Evolutionary conservation across 2,329 filamentous ascomycete species (phyloP).

Genomic region (Neofusicoccum umdonicola): DNA sequence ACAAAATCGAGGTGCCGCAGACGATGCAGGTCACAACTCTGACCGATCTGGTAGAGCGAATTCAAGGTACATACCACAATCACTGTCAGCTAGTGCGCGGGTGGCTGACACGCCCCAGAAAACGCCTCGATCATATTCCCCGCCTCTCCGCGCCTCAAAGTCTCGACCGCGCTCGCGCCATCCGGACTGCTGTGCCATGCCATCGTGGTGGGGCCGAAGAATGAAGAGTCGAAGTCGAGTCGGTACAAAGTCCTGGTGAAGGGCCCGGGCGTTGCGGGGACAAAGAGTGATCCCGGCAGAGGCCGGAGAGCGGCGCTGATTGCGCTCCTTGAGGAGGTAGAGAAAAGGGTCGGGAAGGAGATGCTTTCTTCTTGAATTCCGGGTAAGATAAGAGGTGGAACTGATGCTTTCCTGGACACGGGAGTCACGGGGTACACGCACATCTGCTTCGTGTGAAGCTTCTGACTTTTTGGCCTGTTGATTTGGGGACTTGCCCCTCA

Average conservation of each 20-base stretch:
- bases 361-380: background rate
- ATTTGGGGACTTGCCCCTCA: background rate
- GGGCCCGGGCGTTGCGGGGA: constrained; percentile 1
- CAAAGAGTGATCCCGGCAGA: background rate
- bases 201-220: constrained; percentile 15
- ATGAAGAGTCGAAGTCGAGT: constrained; percentile 7
- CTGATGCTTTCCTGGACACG: too few relatives aligned
- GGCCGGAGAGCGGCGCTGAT: constrained; percentile 11
- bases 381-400: background rate
- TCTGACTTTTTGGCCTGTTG: background rate
- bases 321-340: constrained; percentile 15
- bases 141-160: background rate
- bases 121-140: constrained; percentile 15
- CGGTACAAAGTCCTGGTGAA: constrained; percentile 16
- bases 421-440: background rate
- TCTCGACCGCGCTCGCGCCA: constrained; percentile 12
- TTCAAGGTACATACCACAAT: background rate
- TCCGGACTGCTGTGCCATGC: constrained; percentile 15
- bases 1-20: constrained; percentile 14
- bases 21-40: constrained; percentile 13
- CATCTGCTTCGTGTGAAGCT: background rate
- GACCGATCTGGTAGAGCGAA: constrained; percentile 11
- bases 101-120: background rate
- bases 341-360: constrained; percentile 15
- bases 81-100: too few relatives aligned